phyloP scores from a whole-genome alignment of 2,329 filamentous ascomycete species.

The Lachnellula cervina region DNA sequence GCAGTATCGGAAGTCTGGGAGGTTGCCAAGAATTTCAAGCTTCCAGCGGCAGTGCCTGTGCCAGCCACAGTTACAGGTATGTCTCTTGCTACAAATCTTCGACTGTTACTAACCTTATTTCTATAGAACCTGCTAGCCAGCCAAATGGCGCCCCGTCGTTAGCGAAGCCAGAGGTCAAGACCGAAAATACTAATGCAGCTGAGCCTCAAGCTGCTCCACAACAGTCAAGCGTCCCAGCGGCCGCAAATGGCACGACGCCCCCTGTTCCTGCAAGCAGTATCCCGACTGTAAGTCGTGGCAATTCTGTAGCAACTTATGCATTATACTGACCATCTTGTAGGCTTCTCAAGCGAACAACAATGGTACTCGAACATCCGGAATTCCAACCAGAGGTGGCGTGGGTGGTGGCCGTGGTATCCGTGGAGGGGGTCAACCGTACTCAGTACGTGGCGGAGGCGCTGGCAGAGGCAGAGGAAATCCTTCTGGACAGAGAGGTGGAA shows the following conservation, averaged over 20 bases:
- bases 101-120: background rate
- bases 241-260: conserved; percentile 16
- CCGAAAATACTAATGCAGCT: conserved; percentile 11
- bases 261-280: conserved; percentile 23
- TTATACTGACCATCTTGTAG: conserved; percentile 13
- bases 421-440: conserved; percentile 19
- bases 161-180: conserved; percentile 16
- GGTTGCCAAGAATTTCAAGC: conserved; percentile 64
- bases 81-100: background rate
- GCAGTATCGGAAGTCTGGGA: conserved; percentile 86
- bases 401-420: conserved; percentile 20
- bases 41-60: conserved; percentile 27
- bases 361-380: conserved; percentile 21
- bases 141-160: conserved; percentile 16
- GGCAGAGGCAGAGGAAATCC: conserved; percentile 28
- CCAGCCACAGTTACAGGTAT: conserved; percentile 11
- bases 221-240: conserved; percentile 7
- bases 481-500: conserved; percentile 23
- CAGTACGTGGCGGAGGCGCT: conserved; percentile 16
- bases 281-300: conserved; percentile 23
- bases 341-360: conserved; percentile 19
- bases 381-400: conserved; percentile 28
- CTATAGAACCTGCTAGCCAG: conserved; percentile 14
- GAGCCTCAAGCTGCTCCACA: conserved; percentile 10
- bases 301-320: background rate